Base-by-base conservation (phyloP, 2,329 filamentous ascomycete genomes). In the Lasiodiplodia sp. region DNA sequence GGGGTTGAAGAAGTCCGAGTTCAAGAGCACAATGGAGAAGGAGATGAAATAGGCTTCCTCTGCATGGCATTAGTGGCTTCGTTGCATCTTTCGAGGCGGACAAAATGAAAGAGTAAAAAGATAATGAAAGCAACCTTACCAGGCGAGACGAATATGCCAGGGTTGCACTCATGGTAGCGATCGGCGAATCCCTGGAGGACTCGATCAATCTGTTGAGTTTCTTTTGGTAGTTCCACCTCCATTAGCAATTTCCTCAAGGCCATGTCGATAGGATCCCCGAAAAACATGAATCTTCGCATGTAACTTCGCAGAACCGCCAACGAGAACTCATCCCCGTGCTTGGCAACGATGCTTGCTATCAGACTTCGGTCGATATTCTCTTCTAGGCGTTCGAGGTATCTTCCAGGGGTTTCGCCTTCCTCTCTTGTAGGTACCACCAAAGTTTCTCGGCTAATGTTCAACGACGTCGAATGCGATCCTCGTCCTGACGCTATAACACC, bases 1-100 rank as follows among this genome's bases (percentile, higher is more conserved):
- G 81, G 97, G 97, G 85, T 99, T 99, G 88, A 98, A 98, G n/a
- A 97, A 93, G 77, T 99, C 96, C 0, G 96, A 98, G 75, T 99
- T 96, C 40, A 99, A 85, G 73, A 99, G 97, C 69, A 99, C 87
- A 68, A 99, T 89, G 2, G 95, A 98, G 77, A 99, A 99, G 18
- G 95, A 94, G 72, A 98, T 95, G 75, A 98, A 97, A 79, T 98
- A 97, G n/a, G 96, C 94, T 81, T 97, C 93, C 75, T 98, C 96
- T 74, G 72, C 63, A 47, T 10, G 16, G 28, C 34, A 71, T 79
- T 69, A 78, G 74, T 68, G 31, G 18, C 14, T 37, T 16, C 8
- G 31, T 34, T 10, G 31, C 31, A 34, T 34, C 31, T 37, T n/a
- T 40, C 31, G n/a, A 37, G 7, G 38, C 14, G 7, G 18, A 21